phyloP scores from a whole-genome alignment of 2,329 filamentous ascomycete species.

The Leptographium lundbergii region DNA sequence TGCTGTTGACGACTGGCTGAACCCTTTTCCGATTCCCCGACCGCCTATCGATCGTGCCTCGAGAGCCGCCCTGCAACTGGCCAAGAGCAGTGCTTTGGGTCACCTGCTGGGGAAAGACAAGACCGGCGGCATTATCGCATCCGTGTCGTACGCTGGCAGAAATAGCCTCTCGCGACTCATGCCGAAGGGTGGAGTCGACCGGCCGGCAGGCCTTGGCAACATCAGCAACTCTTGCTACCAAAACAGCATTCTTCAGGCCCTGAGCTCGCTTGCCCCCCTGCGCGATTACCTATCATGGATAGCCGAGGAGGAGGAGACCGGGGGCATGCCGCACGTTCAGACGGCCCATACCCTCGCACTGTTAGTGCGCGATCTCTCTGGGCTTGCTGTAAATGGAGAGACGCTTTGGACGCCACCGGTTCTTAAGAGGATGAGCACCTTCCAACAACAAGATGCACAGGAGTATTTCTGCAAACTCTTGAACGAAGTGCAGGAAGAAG shows the following conservation, averaged over 20 bases:
- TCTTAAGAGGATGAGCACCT: constrained; percentile 86
- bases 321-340: constrained; percentile 18
- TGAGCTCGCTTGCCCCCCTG: constrained; percentile 64
- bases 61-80: constrained; percentile 28
- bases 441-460: constrained; percentile 94
- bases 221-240: constrained; percentile 96
- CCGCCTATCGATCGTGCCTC: constrained; percentile 11
- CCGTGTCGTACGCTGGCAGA: constrained; percentile 45
- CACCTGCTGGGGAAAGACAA: constrained; percentile 48
- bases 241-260: constrained; percentile 81
- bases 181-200: constrained; percentile 26
- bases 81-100: constrained; percentile 53
- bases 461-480: constrained; percentile 91
- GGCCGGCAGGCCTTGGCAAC: constrained; percentile 66
- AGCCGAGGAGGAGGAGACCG: constrained; percentile 19
- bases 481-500: constrained; percentile 71
- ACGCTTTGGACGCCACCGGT: constrained; percentile 71
- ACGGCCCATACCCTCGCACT: constrained; percentile 42
- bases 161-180: constrained; percentile 18
- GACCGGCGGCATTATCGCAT: constrained; percentile 38
- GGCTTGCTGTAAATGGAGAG: constrained; percentile 56
- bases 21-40: constrained; percentile 29
- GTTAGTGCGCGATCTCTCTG: constrained; percentile 58
- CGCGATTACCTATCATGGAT: constrained; percentile 48
- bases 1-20: constrained; percentile 42